Base-by-base conservation (phyloP, 257 asterid species). In the Lantana camara region DNA sequence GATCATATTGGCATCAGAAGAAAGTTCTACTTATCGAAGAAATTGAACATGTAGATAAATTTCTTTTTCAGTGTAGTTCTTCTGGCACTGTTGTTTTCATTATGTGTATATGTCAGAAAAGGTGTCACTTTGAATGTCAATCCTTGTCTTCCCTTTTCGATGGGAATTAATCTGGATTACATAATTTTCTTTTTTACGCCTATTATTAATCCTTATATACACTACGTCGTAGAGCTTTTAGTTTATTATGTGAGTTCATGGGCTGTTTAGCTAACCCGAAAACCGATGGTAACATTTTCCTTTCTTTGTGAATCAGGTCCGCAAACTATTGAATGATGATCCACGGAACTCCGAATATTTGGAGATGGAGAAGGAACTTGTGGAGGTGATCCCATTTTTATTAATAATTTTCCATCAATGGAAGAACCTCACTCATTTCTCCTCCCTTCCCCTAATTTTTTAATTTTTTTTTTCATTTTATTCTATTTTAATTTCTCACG, bases 291-390 rank as follows among this genome's bases (percentile, higher is more conserved):
- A 57, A 38, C 15, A 7, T 71, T 16, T 55, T 5, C 15, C 37
- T 30, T 66, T 58, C 45, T 22, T 22, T 54, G 20, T 78, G 69
- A 16, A 60, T 59, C 84, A 94, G 99, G 91, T 94, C 60, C 90
- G 79, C 66, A 49, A 73, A 19, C 73, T 94, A 47, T 72, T 94
- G 83, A 73, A 68, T 15, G 96, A 86, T 75, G 96, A 90, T 40
- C 93, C 89, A 27, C 77, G 75, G 72, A 94, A 94, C 80, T 60
- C 99, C 9, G 98, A 94, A 45, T 90, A 75, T 68, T 48, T 83
- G 78, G 99, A 94, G 80, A 88, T 94, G 98, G 96, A 90, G 82
- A 94, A 84, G 82, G 99, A 90, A 83, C 98, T 94, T 45, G 78
- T 35, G 21, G 99, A 94, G 99, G 98, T 91, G 85, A 81, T 70